A percentile compares a stretch with the other conserved stretches of the same genome.
phyloP scores from a whole-genome alignment of 1,139 yeast species.

The Groenewaldozyma sp. region DNA sequence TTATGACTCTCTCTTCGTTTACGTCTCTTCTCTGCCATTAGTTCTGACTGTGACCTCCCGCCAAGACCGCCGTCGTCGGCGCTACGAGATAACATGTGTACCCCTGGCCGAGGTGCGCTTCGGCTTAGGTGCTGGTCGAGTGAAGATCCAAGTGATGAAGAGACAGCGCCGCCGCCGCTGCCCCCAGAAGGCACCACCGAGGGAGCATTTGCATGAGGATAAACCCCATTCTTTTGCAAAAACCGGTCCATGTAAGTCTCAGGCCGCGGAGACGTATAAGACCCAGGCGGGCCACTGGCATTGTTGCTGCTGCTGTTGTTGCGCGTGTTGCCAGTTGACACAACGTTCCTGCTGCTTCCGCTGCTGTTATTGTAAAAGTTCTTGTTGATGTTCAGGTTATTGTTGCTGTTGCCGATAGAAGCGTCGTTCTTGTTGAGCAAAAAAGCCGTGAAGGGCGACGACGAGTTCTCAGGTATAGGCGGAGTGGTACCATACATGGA shows the following conservation, averaged over 20 bases:
- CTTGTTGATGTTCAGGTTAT: background rate
- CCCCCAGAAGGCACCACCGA: too few relatives aligned
- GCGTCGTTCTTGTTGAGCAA: too few relatives aligned
- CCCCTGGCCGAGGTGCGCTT: constrained; percentile 6
- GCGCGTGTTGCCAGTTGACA: background rate
- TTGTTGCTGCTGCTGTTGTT: too few relatives aligned
- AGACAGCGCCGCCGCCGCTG: background rate
- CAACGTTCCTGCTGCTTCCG: background rate
- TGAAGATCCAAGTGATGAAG: background rate
- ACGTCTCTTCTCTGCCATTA: constrained; percentile 29
- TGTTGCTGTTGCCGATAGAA: background rate
- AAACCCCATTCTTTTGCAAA: constrained; percentile 12
- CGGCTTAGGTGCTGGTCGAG: constrained; percentile 6
- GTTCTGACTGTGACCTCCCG: constrained; percentile 13
- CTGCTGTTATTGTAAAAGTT: background rate
- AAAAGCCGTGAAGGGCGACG: constrained; percentile 24
- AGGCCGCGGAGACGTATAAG: constrained; percentile 11
- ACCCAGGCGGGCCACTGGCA: constrained; percentile 1
- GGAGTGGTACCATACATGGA: constrained; percentile 19
- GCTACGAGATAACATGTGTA: constrained; percentile 6
- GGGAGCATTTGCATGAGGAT: too few relatives aligned
- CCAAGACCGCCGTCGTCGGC: too few relatives aligned
- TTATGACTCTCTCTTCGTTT: constrained; percentile 38
- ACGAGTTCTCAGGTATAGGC: constrained; percentile 22
- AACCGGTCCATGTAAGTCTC: constrained; percentile 15